Evolutionary conservation across 805 yeast genomes (phyloP).

Genomic region (Yamadazyma nakazawae): DNA sequence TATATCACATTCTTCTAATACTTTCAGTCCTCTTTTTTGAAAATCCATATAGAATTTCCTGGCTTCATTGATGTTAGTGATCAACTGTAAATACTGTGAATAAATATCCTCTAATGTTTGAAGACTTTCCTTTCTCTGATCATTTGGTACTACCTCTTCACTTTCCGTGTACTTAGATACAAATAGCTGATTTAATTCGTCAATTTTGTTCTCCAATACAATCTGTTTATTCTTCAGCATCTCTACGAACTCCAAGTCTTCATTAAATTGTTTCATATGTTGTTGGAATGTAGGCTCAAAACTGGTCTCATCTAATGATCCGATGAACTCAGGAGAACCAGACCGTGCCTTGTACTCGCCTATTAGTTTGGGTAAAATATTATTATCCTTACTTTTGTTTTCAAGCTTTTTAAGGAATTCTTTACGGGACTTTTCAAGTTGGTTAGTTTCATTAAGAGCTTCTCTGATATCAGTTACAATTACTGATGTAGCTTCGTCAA

Average conservation of each 20-base stretch:
- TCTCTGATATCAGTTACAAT: conserved; percentile 36
- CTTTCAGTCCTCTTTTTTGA: conserved; percentile 40
- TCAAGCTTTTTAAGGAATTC: conserved; percentile 41
- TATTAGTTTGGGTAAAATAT: conserved; percentile 52
- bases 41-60: conserved; percentile 66
- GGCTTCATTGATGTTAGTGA: conserved; percentile 64
- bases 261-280: conserved; percentile 46
- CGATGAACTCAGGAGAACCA: conserved; percentile 6
- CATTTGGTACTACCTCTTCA: conserved; percentile 20
- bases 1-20: conserved; percentile 48
- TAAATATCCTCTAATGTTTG: conserved; percentile 51
- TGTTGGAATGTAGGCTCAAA: conserved; percentile 38
- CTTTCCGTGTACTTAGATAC: conserved; percentile 16
- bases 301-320: conserved; percentile 21
- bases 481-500: conserved; percentile 29
- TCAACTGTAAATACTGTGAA: conserved; percentile 52
- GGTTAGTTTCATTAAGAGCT: conserved; percentile 24
- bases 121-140: conserved; percentile 46
- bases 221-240: conserved; percentile 29
- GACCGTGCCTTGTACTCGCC: conserved; percentile 36
- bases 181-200: conserved; percentile 27
- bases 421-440: conserved; percentile 35
- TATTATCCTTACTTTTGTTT: conserved; percentile 43
- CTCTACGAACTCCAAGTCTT: conserved; percentile 48
- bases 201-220: conserved; percentile 37